phyloP scores from a whole-genome alignment of 345 rosid species.

The Gossypium australe region DNA sequence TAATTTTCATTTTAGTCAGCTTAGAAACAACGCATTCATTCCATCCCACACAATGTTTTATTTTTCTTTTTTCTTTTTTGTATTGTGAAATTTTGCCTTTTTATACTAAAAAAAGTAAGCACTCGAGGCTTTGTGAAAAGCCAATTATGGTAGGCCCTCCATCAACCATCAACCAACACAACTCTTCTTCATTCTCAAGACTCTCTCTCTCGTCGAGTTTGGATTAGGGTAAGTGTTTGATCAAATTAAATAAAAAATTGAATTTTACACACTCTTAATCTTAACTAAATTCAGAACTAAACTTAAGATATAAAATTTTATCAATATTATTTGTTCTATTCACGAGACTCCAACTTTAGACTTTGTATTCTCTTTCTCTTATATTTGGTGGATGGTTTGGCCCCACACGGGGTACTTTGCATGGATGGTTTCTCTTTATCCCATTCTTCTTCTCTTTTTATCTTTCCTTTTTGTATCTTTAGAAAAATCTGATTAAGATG shows the following conservation, averaged over 20 bases:
- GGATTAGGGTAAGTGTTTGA: no score
- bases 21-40: slow-evolving; percentile 70
- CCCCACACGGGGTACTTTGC: slow-evolving; percentile 25
- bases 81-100: neutral
- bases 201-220: slow-evolving; percentile 11
- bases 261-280: no score
- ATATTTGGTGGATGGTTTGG: slow-evolving; percentile 26
- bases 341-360: no score
- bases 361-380: neutral
- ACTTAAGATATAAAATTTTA: no score
- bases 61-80: neutral
- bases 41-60: slow-evolving; percentile 34
- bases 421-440: slow-evolving; percentile 13
- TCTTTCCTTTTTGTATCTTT: slow-evolving; percentile 14
- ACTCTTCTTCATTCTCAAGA: slow-evolving; percentile 28
- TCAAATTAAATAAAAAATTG: no score
- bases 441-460: neutral
- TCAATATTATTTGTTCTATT: no score
- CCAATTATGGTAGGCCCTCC: slow-evolving; percentile 35
- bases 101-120: slow-evolving; percentile 36
- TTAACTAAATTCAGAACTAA: no score
- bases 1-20: slow-evolving; percentile 42
- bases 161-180: slow-evolving; percentile 15
- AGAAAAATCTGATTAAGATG: slow-evolving; percentile 19
- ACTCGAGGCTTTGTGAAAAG: slow-evolving; percentile 40